Percentiles rank a stretch among this genome's conserved stretches.
phyloP scores from a whole-genome alignment of 192 early-diverging fungal genomes.

The Backusella luteola region DNA sequence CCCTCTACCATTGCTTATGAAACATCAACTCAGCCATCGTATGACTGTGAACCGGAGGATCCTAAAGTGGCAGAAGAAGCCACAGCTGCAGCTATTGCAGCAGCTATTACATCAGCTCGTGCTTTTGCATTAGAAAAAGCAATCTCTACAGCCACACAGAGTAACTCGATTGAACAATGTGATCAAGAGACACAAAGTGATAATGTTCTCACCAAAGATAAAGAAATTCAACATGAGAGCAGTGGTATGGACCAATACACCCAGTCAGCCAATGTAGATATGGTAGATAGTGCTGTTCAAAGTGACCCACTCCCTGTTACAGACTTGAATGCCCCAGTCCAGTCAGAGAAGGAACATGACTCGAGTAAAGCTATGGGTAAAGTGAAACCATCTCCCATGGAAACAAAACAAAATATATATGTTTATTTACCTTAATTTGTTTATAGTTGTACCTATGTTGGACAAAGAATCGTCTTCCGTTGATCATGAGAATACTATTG shows the following conservation, averaged over 20 bases:
- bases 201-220: conserved; percentile 9
- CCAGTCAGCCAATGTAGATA: conserved; percentile 13
- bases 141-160: not conserved
- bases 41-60: conserved; percentile 1
- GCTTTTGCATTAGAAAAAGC: conserved; percentile 18
- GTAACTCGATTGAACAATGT: not conserved
- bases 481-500: conserved; percentile 4
- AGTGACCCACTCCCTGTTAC: not conserved
- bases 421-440: conserved; percentile 1
- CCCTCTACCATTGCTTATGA: conserved; percentile 29
- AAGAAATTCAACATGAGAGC: not conserved
- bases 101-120: conserved; percentile 26
- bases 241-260: not conserved
- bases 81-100: conserved; percentile 9
- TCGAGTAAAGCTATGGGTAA: not conserved
- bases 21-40: conserved; percentile 18
- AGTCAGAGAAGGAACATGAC: not conserved
- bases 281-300: conserved; percentile 17
- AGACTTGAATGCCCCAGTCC: not conserved
- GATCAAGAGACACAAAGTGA: conserved; percentile 4
- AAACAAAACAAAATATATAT: not conserved
- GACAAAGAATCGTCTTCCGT: not conserved
- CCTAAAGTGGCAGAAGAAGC: conserved; percentile 5
- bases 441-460: conserved; percentile 5
- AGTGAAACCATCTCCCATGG: not conserved